Evolutionary conservation across 768 basidiomycete genomes (phyloP).

Genomic region (Mycena albidolilacea): DNA sequence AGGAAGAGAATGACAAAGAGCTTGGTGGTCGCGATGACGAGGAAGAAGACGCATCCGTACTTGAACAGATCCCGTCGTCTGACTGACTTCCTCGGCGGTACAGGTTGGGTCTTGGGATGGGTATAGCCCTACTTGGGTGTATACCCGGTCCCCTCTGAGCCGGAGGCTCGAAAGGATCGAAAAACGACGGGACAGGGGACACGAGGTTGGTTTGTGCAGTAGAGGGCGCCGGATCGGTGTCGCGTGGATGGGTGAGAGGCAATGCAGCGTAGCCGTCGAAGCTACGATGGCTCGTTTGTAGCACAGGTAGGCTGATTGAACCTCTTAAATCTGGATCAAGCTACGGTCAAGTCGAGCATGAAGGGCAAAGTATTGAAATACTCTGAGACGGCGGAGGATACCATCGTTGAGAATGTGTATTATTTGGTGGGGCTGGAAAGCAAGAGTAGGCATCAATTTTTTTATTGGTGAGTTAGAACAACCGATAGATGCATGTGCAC

Average conservation of each 20-base stretch:
- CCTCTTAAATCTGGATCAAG: conserved; percentile 1
- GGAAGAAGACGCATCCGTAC: not conserved
- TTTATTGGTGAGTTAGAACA: not conserved
- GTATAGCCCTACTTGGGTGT: not conserved
- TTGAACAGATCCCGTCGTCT: not conserved
- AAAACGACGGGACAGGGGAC: not conserved
- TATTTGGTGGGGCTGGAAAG: not conserved
- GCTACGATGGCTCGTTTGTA: not conserved
- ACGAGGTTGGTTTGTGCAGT: not conserved
- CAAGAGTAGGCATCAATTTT: not conserved
- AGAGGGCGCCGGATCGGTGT: not conserved
- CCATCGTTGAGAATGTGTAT: not conserved
- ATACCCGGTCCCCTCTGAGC: not conserved
- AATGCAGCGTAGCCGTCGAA: not conserved
- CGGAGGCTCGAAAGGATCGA: not conserved
- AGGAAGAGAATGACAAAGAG: not conserved
- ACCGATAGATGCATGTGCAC: not conserved
- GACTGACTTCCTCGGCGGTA: not conserved
- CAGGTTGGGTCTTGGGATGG: not conserved
- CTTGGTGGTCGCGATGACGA: not conserved
- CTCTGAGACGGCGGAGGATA: not conserved
- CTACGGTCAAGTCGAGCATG: not conserved
- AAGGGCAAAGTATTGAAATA: not conserved
- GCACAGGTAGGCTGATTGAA: conserved; percentile 1
- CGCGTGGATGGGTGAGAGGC: not conserved